These are phyloP conservation scores for Hymenoscyphus repandus DNA, from an alignment of 2,329 filamentous ascomycete genomes.

Conservation along the genomic window DNA sequence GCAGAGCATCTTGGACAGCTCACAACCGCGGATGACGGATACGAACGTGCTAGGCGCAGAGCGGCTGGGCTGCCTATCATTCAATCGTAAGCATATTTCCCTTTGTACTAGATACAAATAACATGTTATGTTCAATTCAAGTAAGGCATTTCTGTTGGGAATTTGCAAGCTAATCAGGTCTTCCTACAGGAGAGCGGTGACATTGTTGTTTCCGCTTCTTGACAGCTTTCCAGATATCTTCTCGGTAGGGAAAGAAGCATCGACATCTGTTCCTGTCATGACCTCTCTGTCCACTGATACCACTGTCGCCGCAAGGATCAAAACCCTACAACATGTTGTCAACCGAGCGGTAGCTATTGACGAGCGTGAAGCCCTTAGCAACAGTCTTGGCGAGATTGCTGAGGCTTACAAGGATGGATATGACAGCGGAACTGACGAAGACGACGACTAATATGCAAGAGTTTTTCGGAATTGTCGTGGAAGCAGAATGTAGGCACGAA, in stretches of 20 bases:
- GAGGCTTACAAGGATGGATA: slow-evolving; percentile 89
- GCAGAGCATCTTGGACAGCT: slow-evolving; percentile 17
- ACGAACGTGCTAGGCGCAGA: slow-evolving; percentile 29
- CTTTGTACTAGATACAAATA: background rate
- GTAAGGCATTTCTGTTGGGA: background rate
- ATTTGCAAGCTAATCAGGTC: slow-evolving; percentile 13
- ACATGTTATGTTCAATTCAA: background rate
- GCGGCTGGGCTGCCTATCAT: slow-evolving; percentile 30
- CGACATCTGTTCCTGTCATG: slow-evolving; percentile 41
- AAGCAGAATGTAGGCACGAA: too few species aligned
- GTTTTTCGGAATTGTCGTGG: too few species aligned
- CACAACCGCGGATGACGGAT: slow-evolving; percentile 26
- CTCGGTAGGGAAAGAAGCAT: slow-evolving; percentile 35
- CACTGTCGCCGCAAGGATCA: slow-evolving; percentile 63
- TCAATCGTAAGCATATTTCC: slow-evolving; percentile 26
- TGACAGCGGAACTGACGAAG: slow-evolving; percentile 70
- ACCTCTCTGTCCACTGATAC: slow-evolving; percentile 70
- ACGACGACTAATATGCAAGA: slow-evolving; percentile 53
- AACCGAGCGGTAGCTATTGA: slow-evolving; percentile 62
- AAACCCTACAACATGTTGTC: slow-evolving; percentile 58
- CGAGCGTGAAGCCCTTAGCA: slow-evolving; percentile 78
- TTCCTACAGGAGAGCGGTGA: slow-evolving; percentile 33
- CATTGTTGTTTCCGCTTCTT: slow-evolving; percentile 67
- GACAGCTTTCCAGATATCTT: slow-evolving; percentile 83
- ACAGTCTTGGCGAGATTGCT: slow-evolving; percentile 74